Evolutionary conservation across 148 eudicot species (phyloP).

Genomic region (Nepenthes gracilis): DNA sequence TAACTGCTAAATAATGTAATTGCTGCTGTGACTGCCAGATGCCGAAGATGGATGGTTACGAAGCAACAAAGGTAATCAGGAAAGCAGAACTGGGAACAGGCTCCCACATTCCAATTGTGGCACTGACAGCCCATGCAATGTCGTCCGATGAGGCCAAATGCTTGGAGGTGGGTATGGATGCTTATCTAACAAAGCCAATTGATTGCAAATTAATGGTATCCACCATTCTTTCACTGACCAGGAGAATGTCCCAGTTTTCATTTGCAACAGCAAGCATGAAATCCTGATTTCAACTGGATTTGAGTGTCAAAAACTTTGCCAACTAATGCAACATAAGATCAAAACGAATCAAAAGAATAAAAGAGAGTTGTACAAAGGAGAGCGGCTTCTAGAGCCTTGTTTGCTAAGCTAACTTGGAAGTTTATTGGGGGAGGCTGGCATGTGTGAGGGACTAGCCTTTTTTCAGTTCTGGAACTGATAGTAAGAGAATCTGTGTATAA

Average conservation of each 20-base stretch:
- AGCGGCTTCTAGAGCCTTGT: too few relatives aligned
- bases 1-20: neutral
- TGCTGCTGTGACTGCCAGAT: constrained; percentile 35
- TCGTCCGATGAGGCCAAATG: constrained; percentile 85
- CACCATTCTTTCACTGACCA: constrained; percentile 80
- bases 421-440: too few relatives aligned
- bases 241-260: constrained; percentile 9
- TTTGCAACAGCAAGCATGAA: too few relatives aligned
- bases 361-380: too few relatives aligned
- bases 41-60: constrained; percentile 99
- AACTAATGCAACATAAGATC: too few relatives aligned
- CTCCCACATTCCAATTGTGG: constrained; percentile 76
- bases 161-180: constrained; percentile 95
- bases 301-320: too few relatives aligned
- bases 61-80: constrained; percentile 88
- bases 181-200: constrained; percentile 89
- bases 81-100: constrained; percentile 40
- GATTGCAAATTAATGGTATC: constrained; percentile 79
- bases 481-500: too few relatives aligned
- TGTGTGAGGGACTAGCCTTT: too few relatives aligned
- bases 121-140: constrained; percentile 98
- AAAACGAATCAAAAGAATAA: too few relatives aligned
- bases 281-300: too few relatives aligned
- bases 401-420: too few relatives aligned
- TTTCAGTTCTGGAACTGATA: too few relatives aligned